Conservation (phyloP, 2,329 filamentous ascomycete genomes). For the Pseudogymnoascus sp. region DNA sequence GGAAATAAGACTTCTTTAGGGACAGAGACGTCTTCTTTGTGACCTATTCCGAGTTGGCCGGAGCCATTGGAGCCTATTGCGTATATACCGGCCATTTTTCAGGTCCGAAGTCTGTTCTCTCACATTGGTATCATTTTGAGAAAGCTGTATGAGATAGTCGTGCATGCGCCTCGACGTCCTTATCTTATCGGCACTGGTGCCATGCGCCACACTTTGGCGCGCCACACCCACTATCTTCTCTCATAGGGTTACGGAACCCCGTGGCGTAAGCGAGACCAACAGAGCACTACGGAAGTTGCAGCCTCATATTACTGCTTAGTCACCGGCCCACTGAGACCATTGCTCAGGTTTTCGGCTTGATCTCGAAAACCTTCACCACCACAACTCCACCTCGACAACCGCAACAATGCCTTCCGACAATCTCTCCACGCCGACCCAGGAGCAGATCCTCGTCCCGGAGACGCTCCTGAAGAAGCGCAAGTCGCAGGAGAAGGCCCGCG, state of each 20-base stretch:
- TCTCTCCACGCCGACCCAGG: slow-evolving; percentile 66
- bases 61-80: slow-evolving; percentile 71
- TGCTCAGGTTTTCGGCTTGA: slow-evolving; percentile 7
- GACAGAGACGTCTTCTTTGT: slow-evolving; percentile 60
- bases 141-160: background rate
- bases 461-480: slow-evolving; percentile 99
- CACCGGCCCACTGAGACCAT: slow-evolving; percentile 6
- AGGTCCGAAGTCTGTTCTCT: background rate
- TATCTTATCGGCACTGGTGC: slow-evolving; percentile 6
- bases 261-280: slow-evolving; percentile 7
- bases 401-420: slow-evolving; percentile 44
- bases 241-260: slow-evolving; percentile 7
- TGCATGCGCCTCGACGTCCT: background rate
- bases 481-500: slow-evolving; percentile 98
- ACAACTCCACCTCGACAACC: slow-evolving; percentile 34
- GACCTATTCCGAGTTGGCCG: slow-evolving; percentile 63
- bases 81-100: slow-evolving; percentile 47
- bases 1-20: slow-evolving; percentile 55
- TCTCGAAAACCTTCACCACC: slow-evolving; percentile 9
- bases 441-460: slow-evolving; percentile 96
- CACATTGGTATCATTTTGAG: background rate
- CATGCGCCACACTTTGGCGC: slow-evolving; percentile 7
- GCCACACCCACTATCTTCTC: slow-evolving; percentile 2
- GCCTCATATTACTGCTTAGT: slow-evolving; percentile 6
- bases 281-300: background rate